Evolutionary conservation across 352 stramenopile species (phyloP).

Genomic region (Globisporangium perplexum): DNA sequence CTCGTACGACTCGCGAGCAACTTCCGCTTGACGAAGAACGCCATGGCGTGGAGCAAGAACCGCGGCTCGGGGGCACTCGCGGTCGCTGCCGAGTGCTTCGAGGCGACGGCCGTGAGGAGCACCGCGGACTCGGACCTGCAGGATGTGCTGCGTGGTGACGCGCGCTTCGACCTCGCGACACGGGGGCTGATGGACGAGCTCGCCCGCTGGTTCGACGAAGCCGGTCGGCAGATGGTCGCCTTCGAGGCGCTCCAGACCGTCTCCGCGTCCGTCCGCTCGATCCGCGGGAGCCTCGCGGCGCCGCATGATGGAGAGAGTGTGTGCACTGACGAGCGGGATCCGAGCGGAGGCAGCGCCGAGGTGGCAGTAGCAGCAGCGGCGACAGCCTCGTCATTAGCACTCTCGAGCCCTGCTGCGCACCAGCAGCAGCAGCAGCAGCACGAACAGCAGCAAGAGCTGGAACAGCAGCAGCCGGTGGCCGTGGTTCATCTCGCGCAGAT

Average conservation of each 20-base stretch:
- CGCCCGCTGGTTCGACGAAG: conserved; percentile 38
- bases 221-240: conserved; percentile 44
- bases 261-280: conserved; percentile 39
- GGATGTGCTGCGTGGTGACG: conserved; percentile 34
- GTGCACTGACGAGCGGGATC: no score
- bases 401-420: not conserved
- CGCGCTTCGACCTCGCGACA: conserved; percentile 32
- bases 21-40: conserved; percentile 65
- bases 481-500: conserved; percentile 21
- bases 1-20: conserved; percentile 52
- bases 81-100: conserved; percentile 25
- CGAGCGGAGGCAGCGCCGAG: not conserved
- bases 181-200: conserved; percentile 26
- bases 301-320: not conserved
- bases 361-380: not conserved
- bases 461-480: not conserved
- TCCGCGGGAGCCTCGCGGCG: not conserved
- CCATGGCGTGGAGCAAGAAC: conserved; percentile 45
- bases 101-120: conserved; percentile 12
- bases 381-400: not conserved
- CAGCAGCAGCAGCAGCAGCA: not conserved
- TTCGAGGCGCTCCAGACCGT: conserved; percentile 50
- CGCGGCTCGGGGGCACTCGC: conserved; percentile 33
- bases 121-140: conserved; percentile 41
- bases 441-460: not conserved